Evolutionary conservation across 257 asterid species (phyloP).

Genomic region (Solanum medicagineum): DNA sequence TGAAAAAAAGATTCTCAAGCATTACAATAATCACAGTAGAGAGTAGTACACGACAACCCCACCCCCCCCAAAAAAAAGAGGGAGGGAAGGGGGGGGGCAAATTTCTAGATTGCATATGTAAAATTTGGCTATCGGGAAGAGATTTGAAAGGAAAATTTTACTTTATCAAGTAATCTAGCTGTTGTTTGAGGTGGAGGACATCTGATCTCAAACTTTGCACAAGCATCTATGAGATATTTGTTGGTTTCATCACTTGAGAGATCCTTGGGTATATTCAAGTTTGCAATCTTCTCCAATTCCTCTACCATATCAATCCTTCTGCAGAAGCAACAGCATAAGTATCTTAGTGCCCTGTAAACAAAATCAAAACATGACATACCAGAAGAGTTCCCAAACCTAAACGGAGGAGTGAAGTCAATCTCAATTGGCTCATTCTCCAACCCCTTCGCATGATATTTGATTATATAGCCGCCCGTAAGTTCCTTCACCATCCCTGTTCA

Average conservation of each 20-base stretch:
- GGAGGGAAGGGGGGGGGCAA: neutral
- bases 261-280: constrained; percentile 74
- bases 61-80: neutral
- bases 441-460: constrained; percentile 84
- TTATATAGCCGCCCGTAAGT: constrained; percentile 75
- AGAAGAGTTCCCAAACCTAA: constrained; percentile 39
- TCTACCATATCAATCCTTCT: constrained; percentile 93
- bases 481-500: constrained; percentile 79
- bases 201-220: constrained; percentile 56
- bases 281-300: constrained; percentile 76
- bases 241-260: constrained; percentile 67
- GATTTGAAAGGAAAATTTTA: constrained; percentile 3
- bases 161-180: constrained; percentile 78
- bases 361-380: neutral
- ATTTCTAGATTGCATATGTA: neutral
- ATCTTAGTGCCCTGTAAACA: neutral
- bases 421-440: constrained; percentile 59
- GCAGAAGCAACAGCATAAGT: neutral
- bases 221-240: constrained; percentile 61
- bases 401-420: constrained; percentile 97
- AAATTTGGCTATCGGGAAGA: neutral
- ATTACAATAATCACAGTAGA: neutral
- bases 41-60: neutral
- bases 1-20: neutral
- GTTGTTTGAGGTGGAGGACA: constrained; percentile 96